A percentile compares a stretch with the other conserved stretches of the same genome.
These are phyloP conservation scores for Rhododendron simsii DNA, from an alignment of 148 eudicot species.

Conservation along the genomic window DNA sequence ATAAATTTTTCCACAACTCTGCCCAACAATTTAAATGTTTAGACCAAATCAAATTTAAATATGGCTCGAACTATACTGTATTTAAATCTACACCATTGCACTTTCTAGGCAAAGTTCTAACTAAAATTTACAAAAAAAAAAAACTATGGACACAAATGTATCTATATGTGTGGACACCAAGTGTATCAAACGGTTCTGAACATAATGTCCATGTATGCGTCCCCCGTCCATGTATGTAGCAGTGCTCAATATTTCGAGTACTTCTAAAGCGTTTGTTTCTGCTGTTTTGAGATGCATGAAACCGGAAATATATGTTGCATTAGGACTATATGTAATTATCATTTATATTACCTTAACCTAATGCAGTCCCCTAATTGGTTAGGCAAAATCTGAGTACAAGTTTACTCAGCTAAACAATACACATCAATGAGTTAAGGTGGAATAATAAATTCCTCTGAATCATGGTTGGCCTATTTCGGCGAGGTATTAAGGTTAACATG, in stretches of 20 bases:
- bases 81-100: background rate
- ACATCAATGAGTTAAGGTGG: background rate
- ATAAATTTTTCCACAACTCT: background rate
- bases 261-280: background rate
- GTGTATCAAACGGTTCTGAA: background rate
- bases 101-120: background rate
- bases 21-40: background rate
- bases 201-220: background rate
- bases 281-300: background rate
- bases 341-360: background rate
- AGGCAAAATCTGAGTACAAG: background rate
- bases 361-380: background rate
- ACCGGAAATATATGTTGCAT: background rate
- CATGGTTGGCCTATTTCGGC: background rate
- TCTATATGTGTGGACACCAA: too few species aligned
- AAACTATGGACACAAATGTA: background rate
- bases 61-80: background rate
- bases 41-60: background rate
- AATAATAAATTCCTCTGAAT: background rate
- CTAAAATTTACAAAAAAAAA: background rate
- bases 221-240: background rate
- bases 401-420: background rate
- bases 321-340: background rate
- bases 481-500: background rate
- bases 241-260: background rate